Evolutionary conservation across 2,329 filamentous ascomycete genomes (phyloP), one percentile per base, ranked within the genome.

Genomic region (Didymella glomerata): DNA sequence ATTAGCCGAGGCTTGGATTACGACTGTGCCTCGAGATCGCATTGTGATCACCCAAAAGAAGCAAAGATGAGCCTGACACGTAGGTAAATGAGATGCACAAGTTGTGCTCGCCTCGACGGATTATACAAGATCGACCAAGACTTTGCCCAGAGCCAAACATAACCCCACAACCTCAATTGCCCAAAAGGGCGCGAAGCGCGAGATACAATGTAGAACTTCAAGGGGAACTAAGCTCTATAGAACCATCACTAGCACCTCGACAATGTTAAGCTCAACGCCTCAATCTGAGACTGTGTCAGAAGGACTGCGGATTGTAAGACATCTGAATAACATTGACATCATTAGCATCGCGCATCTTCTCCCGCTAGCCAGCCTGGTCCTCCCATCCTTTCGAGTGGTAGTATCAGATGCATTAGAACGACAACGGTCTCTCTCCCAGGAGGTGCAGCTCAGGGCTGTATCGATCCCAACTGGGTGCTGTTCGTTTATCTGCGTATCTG

Each of bases 401-500:
- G 2, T 22, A 20, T 13, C 13, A 18, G 11, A 0, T 22, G 1
- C 9, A 14, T 5, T 24, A 14, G 27, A 28, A 36, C 14, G 25
- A 25, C 36, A 3, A 64, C 60, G 55, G 48, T 48, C 45, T 49
- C 56, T 22, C 44, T 20, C 4, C 56, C 54, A 22, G 51, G 25
- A 40, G 54, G 47, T 14, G 27, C 57, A 30, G 46, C 60, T 27
- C 59, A 58, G 7, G 73, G 81, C 62, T 85, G 83, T 49, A 72
- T 84, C 54, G 82, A 86, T 66, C 83, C 83, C 32, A 78, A 82
- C 69, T 85, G 82, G 56, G 83, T 82, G 0, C 46, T 84, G 10
- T 72, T 84, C 20, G 75, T 86, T 1, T 84, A 83, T 61, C 62
- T 86, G n/a, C 74, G 84, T 49, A 85, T 83, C 0, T 79, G 77